phyloP scores from a whole-genome alignment of 2,329 filamentous ascomycete species.

The Reticulascus tulasneorum region DNA sequence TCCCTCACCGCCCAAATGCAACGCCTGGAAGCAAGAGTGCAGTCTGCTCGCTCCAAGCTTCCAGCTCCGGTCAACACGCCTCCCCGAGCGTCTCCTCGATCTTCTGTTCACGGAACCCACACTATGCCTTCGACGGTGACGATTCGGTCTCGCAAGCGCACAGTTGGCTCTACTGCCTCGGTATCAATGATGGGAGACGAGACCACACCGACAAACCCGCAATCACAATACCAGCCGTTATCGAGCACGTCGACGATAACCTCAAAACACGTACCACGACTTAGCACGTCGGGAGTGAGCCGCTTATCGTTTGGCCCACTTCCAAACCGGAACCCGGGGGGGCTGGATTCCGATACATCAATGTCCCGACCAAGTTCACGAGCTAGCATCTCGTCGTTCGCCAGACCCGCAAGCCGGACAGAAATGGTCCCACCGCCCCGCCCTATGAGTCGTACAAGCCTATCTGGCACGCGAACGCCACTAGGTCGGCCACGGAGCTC shows the following conservation, averaged over 20 bases:
- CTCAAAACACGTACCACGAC: slow-evolving; percentile 50
- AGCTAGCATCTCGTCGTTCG: slow-evolving; percentile 56
- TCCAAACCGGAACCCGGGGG: slow-evolving; percentile 51
- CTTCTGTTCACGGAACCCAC: slow-evolving; percentile 33
- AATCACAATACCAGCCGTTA: slow-evolving; percentile 27
- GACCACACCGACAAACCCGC: slow-evolving; percentile 23
- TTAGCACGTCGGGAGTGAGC: slow-evolving; percentile 60
- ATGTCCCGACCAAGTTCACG: slow-evolving; percentile 70
- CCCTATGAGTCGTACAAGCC: slow-evolving; percentile 62
- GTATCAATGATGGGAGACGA: slow-evolving; percentile 47
- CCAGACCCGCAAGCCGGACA: slow-evolving; percentile 49
- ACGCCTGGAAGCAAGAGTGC: slow-evolving; percentile 87
- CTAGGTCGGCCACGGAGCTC: slow-evolving; percentile 69
- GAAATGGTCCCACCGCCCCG: slow-evolving; percentile 53
- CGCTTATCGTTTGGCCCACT: slow-evolving; percentile 61
- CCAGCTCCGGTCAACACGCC: slow-evolving; percentile 77
- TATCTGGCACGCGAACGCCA: slow-evolving; percentile 59
- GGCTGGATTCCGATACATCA: slow-evolving; percentile 31
- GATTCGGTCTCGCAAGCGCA: slow-evolving; percentile 67
- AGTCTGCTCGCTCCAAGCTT: slow-evolving; percentile 85
- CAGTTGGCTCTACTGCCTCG: slow-evolving; percentile 52
- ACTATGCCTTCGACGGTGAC: slow-evolving; percentile 55
- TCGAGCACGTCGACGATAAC: slow-evolving; percentile 52
- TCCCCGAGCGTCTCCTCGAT: slow-evolving; percentile 73
- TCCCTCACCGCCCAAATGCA: slow-evolving; percentile 96